phyloP scores from a whole-genome alignment of 2,329 filamentous ascomycete species.

The Dryadomyces quercus-mongolicae region DNA sequence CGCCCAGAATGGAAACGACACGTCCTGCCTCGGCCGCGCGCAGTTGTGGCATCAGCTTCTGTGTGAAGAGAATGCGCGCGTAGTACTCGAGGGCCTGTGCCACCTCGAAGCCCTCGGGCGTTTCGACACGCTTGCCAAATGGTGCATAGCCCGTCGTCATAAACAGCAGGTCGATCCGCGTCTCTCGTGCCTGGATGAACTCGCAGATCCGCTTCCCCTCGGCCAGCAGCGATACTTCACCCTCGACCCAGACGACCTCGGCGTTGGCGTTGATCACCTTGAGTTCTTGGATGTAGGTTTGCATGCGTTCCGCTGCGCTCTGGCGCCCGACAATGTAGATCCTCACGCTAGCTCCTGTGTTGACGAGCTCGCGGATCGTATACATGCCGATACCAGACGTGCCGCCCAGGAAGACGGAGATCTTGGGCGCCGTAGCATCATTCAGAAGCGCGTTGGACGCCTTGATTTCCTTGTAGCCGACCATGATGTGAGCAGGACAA shows the following conservation, averaged over 20 bases:
- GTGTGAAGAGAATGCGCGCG: constrained; percentile 27
- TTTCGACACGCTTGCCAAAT: constrained; percentile 19
- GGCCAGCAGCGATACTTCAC: constrained; percentile 30
- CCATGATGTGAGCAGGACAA: constrained; percentile 16
- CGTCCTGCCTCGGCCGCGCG: constrained; percentile 15
- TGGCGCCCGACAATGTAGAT: constrained; percentile 32
- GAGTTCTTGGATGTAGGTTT: constrained; percentile 24
- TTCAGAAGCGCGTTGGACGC: constrained; percentile 27
- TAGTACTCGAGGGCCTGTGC: constrained; percentile 24
- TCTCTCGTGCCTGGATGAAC: constrained; percentile 24
- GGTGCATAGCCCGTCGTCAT: constrained; percentile 31
- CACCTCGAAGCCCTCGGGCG: constrained; percentile 1
- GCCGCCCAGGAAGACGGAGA: constrained; percentile 31
- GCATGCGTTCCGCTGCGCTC: constrained; percentile 18
- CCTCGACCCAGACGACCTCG: constrained; percentile 28
- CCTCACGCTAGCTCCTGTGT: constrained; percentile 20
- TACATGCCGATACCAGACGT: constrained; percentile 33
- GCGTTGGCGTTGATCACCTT: constrained; percentile 24
- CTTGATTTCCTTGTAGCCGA: constrained; percentile 21
- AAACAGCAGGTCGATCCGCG: constrained; percentile 29
- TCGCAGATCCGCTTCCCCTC: constrained; percentile 27
- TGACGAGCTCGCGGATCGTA: constrained; percentile 25
- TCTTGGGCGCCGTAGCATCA: constrained; percentile 21
- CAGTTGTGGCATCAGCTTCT: constrained; percentile 28
- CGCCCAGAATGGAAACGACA: constrained; percentile 22